Evolutionary conservation across 2,329 filamentous ascomycete genomes (phyloP).

Genomic region (Aureobasidium melanogenum): DNA sequence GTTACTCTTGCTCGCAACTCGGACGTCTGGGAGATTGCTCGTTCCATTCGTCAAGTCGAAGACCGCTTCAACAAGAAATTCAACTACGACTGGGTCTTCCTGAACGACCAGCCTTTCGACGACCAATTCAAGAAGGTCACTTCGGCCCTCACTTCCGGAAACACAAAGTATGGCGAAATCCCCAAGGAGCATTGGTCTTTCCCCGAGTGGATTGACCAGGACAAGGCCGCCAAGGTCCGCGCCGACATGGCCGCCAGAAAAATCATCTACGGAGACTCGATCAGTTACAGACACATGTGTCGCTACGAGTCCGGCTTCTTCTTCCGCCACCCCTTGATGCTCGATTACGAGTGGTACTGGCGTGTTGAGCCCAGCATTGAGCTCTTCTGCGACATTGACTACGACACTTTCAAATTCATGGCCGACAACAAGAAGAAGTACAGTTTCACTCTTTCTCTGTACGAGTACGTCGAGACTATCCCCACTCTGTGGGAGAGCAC

Average conservation of each 20-base stretch:
- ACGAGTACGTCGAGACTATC: slow-evolving; percentile 95
- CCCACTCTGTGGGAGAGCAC: slow-evolving; percentile 90
- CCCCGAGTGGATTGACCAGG: slow-evolving; percentile 89
- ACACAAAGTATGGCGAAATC: slow-evolving; percentile 83
- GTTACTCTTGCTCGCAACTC: slow-evolving; percentile 88
- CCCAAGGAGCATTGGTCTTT: slow-evolving; percentile 94
- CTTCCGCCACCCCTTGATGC: slow-evolving; percentile 88
- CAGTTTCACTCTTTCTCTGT: slow-evolving; percentile 89
- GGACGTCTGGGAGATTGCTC: slow-evolving; percentile 93
- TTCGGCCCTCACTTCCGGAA: slow-evolving; percentile 80
- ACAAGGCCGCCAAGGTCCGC: slow-evolving; percentile 80
- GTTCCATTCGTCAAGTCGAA: slow-evolving; percentile 92
- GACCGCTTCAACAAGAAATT: slow-evolving; percentile 96
- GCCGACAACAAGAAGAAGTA: slow-evolving; percentile 96
- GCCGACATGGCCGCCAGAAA: slow-evolving; percentile 90
- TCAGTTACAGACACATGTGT: slow-evolving; percentile 99
- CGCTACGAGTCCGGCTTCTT: slow-evolving; percentile 99
- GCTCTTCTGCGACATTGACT: slow-evolving; percentile 90
- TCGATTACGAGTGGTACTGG: slow-evolving; percentile 99
- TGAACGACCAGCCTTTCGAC: slow-evolving; percentile 93
- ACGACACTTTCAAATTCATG: slow-evolving; percentile 96
- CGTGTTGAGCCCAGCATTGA: slow-evolving; percentile 95
- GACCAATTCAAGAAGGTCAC: slow-evolving; percentile 91
- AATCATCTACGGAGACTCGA: slow-evolving; percentile 96
- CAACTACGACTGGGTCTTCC: slow-evolving; percentile 98